Percentiles rank a stretch among this genome's conserved stretches.
These are phyloP conservation scores for Suhomyces terraborum DNA, from an alignment of 1,139 yeast species.

Conservation along the genomic window DNA sequence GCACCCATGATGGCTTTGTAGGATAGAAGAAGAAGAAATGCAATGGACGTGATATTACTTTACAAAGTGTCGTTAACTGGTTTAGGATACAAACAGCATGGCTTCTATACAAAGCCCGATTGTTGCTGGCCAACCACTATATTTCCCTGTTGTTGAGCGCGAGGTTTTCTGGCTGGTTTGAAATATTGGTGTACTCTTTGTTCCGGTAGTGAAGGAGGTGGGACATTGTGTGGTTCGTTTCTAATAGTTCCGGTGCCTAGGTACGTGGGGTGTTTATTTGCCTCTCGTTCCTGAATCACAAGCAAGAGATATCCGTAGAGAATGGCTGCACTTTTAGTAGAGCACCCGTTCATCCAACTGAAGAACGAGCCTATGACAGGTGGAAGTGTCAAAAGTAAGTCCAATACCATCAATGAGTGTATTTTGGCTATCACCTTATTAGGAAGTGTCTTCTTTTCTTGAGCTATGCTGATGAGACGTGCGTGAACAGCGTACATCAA, in stretches of 20 bases:
- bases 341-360: constrained; percentile 80
- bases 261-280: constrained; percentile 17
- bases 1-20: not conserved
- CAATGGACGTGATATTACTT: too few relatives aligned
- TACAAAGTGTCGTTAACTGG: not conserved
- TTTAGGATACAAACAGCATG: not conserved
- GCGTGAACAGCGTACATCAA: constrained; percentile 78
- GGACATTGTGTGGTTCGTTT: constrained; percentile 4
- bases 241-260: constrained; percentile 9
- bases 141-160: not conserved
- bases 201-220: constrained; percentile 6
- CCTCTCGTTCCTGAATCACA: constrained; percentile 33
- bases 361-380: constrained; percentile 78
- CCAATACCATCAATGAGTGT: constrained; percentile 73
- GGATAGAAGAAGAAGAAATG: not conserved
- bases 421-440: constrained; percentile 59
- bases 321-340: constrained; percentile 85
- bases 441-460: constrained; percentile 59
- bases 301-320: constrained; percentile 55
- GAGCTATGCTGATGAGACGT: constrained; percentile 61
- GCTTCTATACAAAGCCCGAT: constrained; percentile 31
- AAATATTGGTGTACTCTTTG: constrained; percentile 5
- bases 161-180: constrained; percentile 1
- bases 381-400: constrained; percentile 70
- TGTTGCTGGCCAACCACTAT: constrained; percentile 32